These are phyloP conservation scores for Pachyrhizus erosus DNA, from an alignment of 306 rosid genomes.

Conservation along the genomic window DNA sequence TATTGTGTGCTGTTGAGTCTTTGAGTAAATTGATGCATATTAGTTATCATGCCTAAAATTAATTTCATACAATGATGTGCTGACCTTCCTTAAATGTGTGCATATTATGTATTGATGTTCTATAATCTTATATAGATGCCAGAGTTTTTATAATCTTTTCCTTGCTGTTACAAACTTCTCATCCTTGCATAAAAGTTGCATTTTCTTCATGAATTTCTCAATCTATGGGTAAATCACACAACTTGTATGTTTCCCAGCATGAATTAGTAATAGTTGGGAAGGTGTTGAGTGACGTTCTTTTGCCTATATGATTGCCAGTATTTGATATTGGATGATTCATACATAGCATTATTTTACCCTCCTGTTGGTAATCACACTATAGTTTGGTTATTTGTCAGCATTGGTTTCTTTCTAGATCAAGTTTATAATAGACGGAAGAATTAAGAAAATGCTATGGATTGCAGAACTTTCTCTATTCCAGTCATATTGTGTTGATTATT, in stretches of 20 bases:
- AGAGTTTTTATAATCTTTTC: conserved; percentile 13
- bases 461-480: background rate
- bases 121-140: background rate
- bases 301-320: background rate
- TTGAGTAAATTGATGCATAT: conserved; percentile 25
- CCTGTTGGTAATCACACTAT: background rate
- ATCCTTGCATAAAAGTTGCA: conserved; percentile 15
- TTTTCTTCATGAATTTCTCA: background rate
- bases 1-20: background rate
- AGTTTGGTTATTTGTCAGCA: background rate
- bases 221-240: conserved; percentile 21
- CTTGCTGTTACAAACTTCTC: conserved; percentile 27
- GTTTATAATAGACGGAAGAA: background rate
- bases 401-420: background rate
- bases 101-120: background rate
- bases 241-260: background rate
- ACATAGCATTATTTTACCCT: background rate
- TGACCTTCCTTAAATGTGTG: conserved; percentile 1
- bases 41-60: background rate
- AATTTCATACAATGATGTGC: background rate
- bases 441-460: background rate
- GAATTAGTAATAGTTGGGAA: background rate
- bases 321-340: background rate
- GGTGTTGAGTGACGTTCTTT: background rate
- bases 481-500: background rate